These are phyloP conservation scores for Metroxylon sagu DNA, from an alignment of 176 grass and related monocot species.

Conservation along the genomic window DNA sequence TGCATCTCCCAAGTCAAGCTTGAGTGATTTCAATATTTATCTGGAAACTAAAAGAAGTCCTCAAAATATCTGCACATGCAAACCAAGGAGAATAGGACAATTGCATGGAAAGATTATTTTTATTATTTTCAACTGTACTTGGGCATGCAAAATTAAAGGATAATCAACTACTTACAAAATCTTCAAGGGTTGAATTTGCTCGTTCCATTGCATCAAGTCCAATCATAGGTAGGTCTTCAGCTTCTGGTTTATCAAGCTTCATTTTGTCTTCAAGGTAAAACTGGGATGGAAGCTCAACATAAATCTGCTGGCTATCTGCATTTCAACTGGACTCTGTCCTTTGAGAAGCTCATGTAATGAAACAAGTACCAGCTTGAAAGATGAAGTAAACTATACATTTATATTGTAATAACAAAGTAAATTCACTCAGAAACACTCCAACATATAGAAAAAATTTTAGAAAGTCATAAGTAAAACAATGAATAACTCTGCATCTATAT, in stretches of 20 bases:
- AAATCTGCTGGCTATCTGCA: constrained; percentile 26
- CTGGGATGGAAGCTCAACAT: constrained; percentile 10
- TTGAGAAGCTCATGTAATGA: not conserved
- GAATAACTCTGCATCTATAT: too few species aligned
- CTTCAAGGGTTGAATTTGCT: constrained; percentile 79
- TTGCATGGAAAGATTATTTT: too few species aligned
- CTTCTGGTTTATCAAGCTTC: constrained; percentile 10
- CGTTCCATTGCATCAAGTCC: constrained; percentile 60
- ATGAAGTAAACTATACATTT: not conserved
- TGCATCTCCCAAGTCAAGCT: too few species aligned
- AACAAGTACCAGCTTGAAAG: not conserved
- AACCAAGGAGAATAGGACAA: too few species aligned
- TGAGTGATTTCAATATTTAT: too few species aligned
- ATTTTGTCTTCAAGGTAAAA: constrained; percentile 6
- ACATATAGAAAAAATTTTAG: too few species aligned
- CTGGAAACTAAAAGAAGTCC: too few species aligned
- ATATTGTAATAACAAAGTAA: not conserved
- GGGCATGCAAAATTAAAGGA: not conserved
- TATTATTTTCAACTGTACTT: too few species aligned
- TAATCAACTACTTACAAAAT: constrained; percentile 53
- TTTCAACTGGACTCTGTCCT: not conserved
- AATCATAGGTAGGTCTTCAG: constrained; percentile 36
- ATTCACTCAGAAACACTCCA: not conserved
- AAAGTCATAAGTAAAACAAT: too few species aligned
- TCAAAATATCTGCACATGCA: too few species aligned